Evolutionary conservation across 495 filamentous ascomycete species (phyloP).

Genomic region (Amphirosellinia nigrospora): DNA sequence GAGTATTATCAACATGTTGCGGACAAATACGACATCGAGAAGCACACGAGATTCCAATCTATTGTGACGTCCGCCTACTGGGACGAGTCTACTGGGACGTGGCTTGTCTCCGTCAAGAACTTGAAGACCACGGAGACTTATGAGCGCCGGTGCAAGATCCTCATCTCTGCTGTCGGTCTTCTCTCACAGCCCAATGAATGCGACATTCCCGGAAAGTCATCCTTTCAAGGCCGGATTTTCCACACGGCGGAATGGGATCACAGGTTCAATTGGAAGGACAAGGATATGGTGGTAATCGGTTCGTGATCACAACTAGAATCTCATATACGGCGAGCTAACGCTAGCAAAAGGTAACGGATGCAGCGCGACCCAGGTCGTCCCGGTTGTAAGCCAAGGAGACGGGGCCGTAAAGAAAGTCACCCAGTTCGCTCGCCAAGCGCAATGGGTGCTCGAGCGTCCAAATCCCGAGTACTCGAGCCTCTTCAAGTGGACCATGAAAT

Average conservation of each 20-base stretch:
- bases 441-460: slow-evolving; percentile 60
- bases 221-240: slow-evolving; percentile 56
- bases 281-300: slow-evolving; percentile 61
- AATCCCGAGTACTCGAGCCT: slow-evolving; percentile 32
- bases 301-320: slow-evolving; percentile 38
- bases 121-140: slow-evolving; percentile 35
- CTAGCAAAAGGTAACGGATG: slow-evolving; percentile 44
- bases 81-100: slow-evolving; percentile 50
- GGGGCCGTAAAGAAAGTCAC: slow-evolving; percentile 60
- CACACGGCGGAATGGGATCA: slow-evolving; percentile 62
- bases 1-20: slow-evolving; percentile 53
- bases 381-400: slow-evolving; percentile 41
- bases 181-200: slow-evolving; percentile 51
- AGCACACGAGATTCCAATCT: slow-evolving; percentile 51
- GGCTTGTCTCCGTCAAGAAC: slow-evolving; percentile 51
- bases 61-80: slow-evolving; percentile 50
- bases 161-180: slow-evolving; percentile 62
- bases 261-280: slow-evolving; percentile 53
- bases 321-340: slow-evolving; percentile 14
- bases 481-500: slow-evolving; percentile 27
- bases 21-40: slow-evolving; percentile 49
- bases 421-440: slow-evolving; percentile 67
- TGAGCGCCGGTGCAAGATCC: slow-evolving; percentile 56
- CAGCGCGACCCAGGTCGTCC: slow-evolving; percentile 55
- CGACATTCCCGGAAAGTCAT: slow-evolving; percentile 49